phyloP scores from a whole-genome alignment of 73 alveolate genomes.

The Paramecium sonneborni region DNA sequence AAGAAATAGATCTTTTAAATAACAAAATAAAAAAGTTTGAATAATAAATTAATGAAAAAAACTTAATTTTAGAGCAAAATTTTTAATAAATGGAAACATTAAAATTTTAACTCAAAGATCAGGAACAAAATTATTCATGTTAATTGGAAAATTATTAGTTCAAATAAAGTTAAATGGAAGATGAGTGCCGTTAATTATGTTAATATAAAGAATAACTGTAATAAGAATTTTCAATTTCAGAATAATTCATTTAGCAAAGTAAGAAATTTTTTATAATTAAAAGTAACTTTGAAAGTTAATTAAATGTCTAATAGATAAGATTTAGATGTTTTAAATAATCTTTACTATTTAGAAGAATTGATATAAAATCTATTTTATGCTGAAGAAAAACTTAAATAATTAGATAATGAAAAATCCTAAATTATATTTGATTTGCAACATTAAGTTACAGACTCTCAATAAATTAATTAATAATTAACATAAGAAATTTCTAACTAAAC shows the following conservation, averaged over 20 bases:
- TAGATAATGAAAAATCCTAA: slow-evolving; percentile 27
- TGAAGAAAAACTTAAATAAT: not conserved
- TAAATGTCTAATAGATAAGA: not conserved
- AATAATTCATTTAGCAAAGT: not conserved
- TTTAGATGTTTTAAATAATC: not conserved
- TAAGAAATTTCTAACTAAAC: not conserved
- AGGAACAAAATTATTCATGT: not conserved
- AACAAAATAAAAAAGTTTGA: not conserved
- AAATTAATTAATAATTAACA: not conserved
- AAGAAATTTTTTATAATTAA: not conserved
- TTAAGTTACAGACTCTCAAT: not conserved
- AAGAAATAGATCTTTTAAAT: not conserved
- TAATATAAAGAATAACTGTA: not conserved
- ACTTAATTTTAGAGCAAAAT: not conserved
- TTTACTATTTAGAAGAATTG: not conserved
- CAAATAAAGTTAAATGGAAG: not conserved
- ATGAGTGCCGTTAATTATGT: not conserved
- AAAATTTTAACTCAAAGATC: not conserved
- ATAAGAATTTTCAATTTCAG: not conserved
- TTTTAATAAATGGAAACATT: not conserved
- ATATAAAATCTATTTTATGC: not conserved
- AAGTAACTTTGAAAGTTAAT: not conserved
- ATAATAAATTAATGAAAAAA: not conserved
- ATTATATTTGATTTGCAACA: slow-evolving; percentile 30
- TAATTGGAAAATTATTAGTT: not conserved